Evolutionary conservation across 352 stramenopile species (phyloP).

Genomic region (Pythium folliculosum): DNA sequence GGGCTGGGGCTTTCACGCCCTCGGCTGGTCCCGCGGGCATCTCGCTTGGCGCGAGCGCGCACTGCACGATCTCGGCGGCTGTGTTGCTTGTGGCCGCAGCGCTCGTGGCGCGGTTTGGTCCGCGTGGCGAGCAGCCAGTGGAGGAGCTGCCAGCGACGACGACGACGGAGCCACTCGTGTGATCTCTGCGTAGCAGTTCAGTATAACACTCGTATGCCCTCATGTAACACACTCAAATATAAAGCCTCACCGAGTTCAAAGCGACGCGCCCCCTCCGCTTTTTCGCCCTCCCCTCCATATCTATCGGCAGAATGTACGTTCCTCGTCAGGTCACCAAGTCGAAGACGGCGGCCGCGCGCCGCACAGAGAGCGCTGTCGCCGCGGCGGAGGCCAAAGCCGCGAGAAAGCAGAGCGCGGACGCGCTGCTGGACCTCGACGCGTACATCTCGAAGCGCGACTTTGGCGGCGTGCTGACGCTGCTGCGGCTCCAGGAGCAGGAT

Average conservation of each 20-base stretch:
- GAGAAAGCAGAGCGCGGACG: neutral
- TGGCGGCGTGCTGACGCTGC: constrained; percentile 42
- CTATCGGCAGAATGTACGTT: neutral
- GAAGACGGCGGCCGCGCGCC: neutral
- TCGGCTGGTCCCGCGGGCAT: neutral
- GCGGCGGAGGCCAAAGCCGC: neutral
- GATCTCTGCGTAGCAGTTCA: no score
- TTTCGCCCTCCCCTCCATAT: no score
- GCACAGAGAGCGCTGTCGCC: neutral
- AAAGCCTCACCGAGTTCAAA: no score
- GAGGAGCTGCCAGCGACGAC: no score
- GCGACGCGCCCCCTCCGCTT: no score
- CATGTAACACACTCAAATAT: no score
- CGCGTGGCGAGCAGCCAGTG: no score
- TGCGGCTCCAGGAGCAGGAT: constrained; percentile 35
- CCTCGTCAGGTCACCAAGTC: neutral
- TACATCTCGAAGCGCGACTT: constrained; percentile 55
- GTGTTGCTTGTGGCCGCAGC: neutral
- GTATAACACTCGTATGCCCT: no score
- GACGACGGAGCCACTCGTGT: no score
- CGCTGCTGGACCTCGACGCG: constrained; percentile 39
- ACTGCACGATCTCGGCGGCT: neutral
- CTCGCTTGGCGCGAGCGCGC: neutral
- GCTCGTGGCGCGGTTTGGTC: no score
- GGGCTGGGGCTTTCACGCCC: neutral